Evolutionary conservation across 306 rosid species (phyloP), one percentile per base, ranked within the genome.

Genomic region (Boehmeria nivea): DNA sequence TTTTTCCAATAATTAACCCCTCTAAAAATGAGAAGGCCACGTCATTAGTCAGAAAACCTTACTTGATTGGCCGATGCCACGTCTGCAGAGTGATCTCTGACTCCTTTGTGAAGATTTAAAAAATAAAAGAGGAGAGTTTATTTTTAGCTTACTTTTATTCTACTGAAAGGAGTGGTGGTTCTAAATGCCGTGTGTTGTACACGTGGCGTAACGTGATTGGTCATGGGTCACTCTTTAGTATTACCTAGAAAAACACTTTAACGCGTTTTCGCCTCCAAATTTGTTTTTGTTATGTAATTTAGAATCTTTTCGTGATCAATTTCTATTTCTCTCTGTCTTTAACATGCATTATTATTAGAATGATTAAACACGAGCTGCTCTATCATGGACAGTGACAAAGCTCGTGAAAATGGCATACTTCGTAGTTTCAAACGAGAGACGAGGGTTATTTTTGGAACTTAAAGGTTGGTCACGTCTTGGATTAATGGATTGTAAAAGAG

Each of bases 371-470:
- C n/a, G n/a, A n/a, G n/a, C n/a, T n/a, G n/a, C n/a, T n/a, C n/a
- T n/a, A n/a, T n/a, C 53, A 43, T 54, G 72, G 82, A 83, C 82
- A 68, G 77, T 63, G 91, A 66, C 86, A 78, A 86, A 64, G 76
- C 94, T 86, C 97, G 95, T 89, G 97, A 83, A 49, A 57, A 46
- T 78, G 83, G 81, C 76, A 78, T 25, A 16, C 16, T 36, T 45
- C 22, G 89, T 65, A 65, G 71, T 67, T 75, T 34, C 47, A 23
- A 12, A 4, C 12, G n/a, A n/a, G 27, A 12, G 2, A 0, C 19
- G 2, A 17, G 59, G 69, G 71, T 42, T 34, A 47, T 39, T 70
- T 65, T 67, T 37, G 65, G 61, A 15, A 15, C 45, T 6, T 18
- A 0, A 0, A 15, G n/a, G n/a, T n/a, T n/a, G n/a, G n/a, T n/a